A percentile compares a stretch with the other conserved stretches of the same genome.
Evolutionary conservation across 148 eudicot species (phyloP).

Genomic region (Fagopyrum tataricum): DNA sequence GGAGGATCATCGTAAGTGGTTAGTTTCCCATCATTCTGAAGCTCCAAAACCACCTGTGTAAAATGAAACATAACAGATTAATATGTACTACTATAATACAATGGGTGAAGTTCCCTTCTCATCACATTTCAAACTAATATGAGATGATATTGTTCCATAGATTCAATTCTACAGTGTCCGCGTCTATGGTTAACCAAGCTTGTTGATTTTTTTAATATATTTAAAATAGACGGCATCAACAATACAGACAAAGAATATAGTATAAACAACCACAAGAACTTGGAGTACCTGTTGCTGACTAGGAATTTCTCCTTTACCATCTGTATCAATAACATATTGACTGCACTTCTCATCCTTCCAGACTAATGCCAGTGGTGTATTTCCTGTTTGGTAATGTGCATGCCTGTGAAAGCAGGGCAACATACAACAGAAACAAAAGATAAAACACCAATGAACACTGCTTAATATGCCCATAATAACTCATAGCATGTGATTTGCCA

Average conservation of each 20-base stretch:
- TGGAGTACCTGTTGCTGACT: conserved; percentile 63
- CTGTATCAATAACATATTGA: conserved; percentile 88
- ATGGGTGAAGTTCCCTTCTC: not conserved
- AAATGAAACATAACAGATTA: not conserved
- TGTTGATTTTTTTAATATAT: not conserved
- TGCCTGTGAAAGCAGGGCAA: conserved; percentile 43
- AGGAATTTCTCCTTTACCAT: conserved; percentile 69
- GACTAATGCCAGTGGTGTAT: conserved; percentile 79
- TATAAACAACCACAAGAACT: not conserved
- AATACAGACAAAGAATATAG: not conserved
- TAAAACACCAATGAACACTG: not conserved
- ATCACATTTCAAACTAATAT: not conserved
- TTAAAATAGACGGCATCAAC: not conserved
- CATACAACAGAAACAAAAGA: not conserved
- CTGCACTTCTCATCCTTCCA: conserved; percentile 98
- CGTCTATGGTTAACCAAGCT: not conserved
- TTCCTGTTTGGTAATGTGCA: conserved; percentile 91
- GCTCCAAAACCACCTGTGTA: conserved; percentile 69
- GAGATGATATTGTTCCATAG: not conserved
- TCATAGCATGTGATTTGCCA: not conserved
- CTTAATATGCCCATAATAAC: not conserved
- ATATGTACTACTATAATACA: not conserved
- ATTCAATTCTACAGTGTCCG: not conserved
- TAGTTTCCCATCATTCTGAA: conserved; percentile 67
- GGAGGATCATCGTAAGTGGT: conserved; percentile 88